phyloP scores from a whole-genome alignment of 2,329 filamentous ascomycete species.

The Exophiala aquamarina region DNA sequence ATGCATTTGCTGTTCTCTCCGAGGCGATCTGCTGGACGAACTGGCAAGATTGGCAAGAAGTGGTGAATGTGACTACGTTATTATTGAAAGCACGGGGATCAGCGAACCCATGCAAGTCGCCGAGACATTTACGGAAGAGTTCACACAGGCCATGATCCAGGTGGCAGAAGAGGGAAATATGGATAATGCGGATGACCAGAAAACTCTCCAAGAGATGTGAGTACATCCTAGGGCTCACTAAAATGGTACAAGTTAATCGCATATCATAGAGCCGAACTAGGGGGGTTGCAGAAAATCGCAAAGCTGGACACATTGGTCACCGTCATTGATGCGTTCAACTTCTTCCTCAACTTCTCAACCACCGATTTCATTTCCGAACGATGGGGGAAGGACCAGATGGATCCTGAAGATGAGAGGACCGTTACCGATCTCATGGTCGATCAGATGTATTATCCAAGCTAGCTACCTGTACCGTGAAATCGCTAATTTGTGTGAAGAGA shows the following conservation, averaged over 20 bases:
- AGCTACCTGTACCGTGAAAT: not conserved
- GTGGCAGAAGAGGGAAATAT: conserved; percentile 47
- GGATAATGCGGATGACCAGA: conserved; percentile 44
- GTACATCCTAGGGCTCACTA: conserved; percentile 18
- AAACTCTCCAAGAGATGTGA: conserved; percentile 49
- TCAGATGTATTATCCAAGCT: conserved; percentile 53
- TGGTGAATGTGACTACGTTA: conserved; percentile 67
- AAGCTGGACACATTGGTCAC: conserved; percentile 71
- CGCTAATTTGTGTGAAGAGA: conserved; percentile 40
- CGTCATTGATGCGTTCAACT: conserved; percentile 70
- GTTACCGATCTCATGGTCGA: conserved; percentile 76
- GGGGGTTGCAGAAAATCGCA: conserved; percentile 66
- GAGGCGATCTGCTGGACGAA: conserved; percentile 70
- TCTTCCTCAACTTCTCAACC: conserved; percentile 71
- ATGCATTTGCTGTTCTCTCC: conserved; percentile 74
- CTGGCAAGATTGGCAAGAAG: conserved; percentile 64
- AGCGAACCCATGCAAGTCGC: conserved; percentile 73
- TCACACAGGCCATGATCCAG: conserved; percentile 50
- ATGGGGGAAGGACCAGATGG: conserved; percentile 58
- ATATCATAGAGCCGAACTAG: conserved; percentile 49
- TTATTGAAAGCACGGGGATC: conserved; percentile 71
- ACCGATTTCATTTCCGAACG: conserved; percentile 66
- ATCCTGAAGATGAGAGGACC: conserved; percentile 68
- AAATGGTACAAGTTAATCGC: conserved; percentile 13
- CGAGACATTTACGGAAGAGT: conserved; percentile 66